phyloP scores from a whole-genome alignment of 2,329 filamentous ascomycete genomes.

The Nemania sp. region DNA sequence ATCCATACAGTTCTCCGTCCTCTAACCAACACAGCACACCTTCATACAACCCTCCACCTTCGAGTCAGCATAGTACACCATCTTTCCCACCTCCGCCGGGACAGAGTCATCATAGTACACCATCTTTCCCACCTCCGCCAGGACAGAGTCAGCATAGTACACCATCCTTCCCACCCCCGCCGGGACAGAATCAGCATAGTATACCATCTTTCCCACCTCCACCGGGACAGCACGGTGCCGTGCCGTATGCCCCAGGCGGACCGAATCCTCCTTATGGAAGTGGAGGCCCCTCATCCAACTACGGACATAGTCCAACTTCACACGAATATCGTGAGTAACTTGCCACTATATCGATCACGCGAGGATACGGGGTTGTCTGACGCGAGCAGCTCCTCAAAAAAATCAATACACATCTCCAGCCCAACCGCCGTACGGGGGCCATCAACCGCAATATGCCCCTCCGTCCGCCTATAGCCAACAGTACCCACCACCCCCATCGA shows the following conservation, averaged over 20 bases:
- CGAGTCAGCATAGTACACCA: conserved; percentile 34
- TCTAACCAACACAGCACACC: conserved; percentile 36
- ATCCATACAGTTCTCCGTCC: conserved; percentile 39
- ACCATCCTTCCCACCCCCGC: conserved; percentile 32
- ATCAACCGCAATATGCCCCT: conserved; percentile 41
- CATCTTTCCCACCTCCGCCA: conserved; percentile 31
- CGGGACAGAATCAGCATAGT: conserved; percentile 33
- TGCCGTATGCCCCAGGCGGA: conserved; percentile 32
- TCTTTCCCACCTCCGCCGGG: conserved; percentile 32
- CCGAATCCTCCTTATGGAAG: conserved; percentile 34
- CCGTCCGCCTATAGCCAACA: conserved; percentile 37
- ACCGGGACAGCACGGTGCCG: conserved; percentile 24
- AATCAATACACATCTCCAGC: conserved; percentile 38
- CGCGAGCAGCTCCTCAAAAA: conserved; percentile 35
- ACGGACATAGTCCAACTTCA: conserved; percentile 39
- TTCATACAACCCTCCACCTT: conserved; percentile 30
- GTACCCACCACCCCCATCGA: conserved; percentile 33
- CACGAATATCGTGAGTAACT: conserved; percentile 39
- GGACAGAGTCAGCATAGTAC: conserved; percentile 34
- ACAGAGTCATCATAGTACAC: conserved; percentile 33
- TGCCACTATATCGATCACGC: not conserved
- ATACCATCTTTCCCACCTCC: conserved; percentile 32
- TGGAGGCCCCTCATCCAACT: conserved; percentile 32
- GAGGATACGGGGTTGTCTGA: conserved; percentile 15
- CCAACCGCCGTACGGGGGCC: conserved; percentile 37